Percentiles rank a stretch among this genome's conserved stretches.
Conservation (phyloP, 164 flowering plant species). For the Nelumbo lutea region DNA sequence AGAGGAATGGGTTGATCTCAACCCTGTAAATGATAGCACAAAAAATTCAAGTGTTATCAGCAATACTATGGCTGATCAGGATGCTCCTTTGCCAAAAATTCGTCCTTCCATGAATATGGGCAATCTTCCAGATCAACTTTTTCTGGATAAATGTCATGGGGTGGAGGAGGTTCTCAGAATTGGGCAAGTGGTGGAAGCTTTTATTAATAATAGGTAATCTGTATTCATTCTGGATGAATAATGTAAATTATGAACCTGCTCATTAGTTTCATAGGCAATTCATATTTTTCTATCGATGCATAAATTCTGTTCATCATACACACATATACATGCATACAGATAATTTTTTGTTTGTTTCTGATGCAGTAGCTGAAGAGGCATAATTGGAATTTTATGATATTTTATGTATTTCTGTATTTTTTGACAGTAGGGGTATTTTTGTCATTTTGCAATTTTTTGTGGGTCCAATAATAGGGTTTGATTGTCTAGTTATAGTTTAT, state of each 20-base stretch:
- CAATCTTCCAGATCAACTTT: constrained; percentile 25
- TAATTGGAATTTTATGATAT: no score
- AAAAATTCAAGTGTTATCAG: not conserved
- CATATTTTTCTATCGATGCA: not conserved
- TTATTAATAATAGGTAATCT: constrained; percentile 29
- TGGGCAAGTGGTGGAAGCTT: constrained; percentile 33
- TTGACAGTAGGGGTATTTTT: no score
- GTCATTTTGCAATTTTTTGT: no score
- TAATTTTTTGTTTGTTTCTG: no score
- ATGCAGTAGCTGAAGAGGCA: no score
- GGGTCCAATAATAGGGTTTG: no score
- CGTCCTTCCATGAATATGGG: constrained; percentile 31
- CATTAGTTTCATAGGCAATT: no score
- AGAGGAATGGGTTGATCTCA: constrained; percentile 24
- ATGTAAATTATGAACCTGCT: not conserved
- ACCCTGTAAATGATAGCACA: constrained; percentile 2
- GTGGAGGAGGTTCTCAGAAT: constrained; percentile 17
- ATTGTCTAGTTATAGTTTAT: no score
- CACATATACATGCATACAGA: no score
- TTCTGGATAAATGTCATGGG: constrained; percentile 12
- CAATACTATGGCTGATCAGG: constrained; percentile 6
- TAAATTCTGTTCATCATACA: no score
- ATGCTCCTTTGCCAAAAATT: constrained; percentile 12
- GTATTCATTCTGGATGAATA: not conserved
- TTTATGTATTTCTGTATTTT: no score